phyloP scores from a whole-genome alignment of 2,329 filamentous ascomycete genomes.

The Rhexocercosporidium sp. region DNA sequence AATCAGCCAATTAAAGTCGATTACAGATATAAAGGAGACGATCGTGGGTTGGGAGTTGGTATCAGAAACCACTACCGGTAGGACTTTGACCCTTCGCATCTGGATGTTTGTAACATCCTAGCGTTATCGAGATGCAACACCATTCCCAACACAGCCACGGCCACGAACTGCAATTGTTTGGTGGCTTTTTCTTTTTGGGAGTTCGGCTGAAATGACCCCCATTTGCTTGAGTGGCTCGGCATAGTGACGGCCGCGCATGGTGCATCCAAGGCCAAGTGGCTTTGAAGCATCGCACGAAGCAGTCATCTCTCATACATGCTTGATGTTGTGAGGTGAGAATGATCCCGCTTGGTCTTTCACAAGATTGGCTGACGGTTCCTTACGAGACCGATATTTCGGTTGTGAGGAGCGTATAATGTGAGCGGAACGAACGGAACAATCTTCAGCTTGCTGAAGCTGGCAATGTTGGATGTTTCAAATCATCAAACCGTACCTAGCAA shows the following conservation, averaged over 20 bases:
- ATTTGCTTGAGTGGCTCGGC: slow-evolving; percentile 7
- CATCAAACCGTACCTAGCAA: neutral
- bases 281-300: neutral
- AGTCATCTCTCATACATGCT: neutral
- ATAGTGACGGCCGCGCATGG: slow-evolving; percentile 13
- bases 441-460: neutral
- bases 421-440: neutral
- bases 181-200: slow-evolving; percentile 8
- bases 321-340: neutral
- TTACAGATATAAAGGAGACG: neutral
- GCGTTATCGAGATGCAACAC: slow-evolving; percentile 22
- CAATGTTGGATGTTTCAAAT: slow-evolving; percentile 4
- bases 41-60: neutral
- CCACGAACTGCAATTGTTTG: slow-evolving; percentile 2
- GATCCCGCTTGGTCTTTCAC: neutral
- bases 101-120: slow-evolving; percentile 22
- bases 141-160: slow-evolving; percentile 23
- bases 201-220: slow-evolving; percentile 17
- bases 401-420: neutral
- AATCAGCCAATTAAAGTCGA: neutral
- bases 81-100: slow-evolving; percentile 9
- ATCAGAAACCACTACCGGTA: neutral
- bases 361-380: neutral
- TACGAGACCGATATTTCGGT: neutral
- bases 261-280: neutral